A percentile compares a stretch with the other conserved stretches of the same genome.
phyloP scores from a whole-genome alignment of 768 basidiomycete genomes.

The Russula sp. region DNA sequence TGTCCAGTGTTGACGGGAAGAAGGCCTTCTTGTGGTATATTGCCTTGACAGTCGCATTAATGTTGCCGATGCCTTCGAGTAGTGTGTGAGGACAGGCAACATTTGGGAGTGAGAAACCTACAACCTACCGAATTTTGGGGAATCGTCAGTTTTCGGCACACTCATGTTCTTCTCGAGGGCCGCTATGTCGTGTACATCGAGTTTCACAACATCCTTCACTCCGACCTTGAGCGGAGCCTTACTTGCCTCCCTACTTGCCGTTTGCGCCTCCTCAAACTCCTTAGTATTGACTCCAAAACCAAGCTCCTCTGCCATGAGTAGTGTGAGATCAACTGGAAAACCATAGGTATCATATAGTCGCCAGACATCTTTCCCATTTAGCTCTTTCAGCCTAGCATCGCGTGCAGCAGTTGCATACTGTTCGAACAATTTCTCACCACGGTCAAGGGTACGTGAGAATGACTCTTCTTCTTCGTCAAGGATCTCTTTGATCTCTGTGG shows the following conservation, averaged over 20 bases:
- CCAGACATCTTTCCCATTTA: constrained; percentile 94
- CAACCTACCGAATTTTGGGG: constrained; percentile 82
- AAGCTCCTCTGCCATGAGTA: constrained; percentile 94
- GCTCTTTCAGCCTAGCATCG: constrained; percentile 51
- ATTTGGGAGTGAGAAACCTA: constrained; percentile 33
- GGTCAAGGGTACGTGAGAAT: constrained; percentile 93
- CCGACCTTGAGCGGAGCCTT: constrained; percentile 75
- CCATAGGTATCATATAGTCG: constrained; percentile 96
- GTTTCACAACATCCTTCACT: constrained; percentile 62
- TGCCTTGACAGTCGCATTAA: constrained; percentile 66
- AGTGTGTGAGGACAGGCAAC: background rate
- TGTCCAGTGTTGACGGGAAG: constrained; percentile 51
- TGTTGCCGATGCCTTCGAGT: constrained; percentile 65
- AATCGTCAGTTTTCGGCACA: constrained; percentile 91
- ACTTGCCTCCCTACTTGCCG: constrained; percentile 84
- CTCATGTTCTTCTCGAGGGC: constrained; percentile 66
- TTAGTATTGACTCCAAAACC: constrained; percentile 76
- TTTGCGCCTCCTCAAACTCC: constrained; percentile 86
- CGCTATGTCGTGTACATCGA: constrained; percentile 94
- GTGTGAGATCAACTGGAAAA: constrained; percentile 94
- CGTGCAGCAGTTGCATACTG: constrained; percentile 68
- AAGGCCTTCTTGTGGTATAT: constrained; percentile 82
- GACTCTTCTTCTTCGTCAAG: constrained; percentile 97
- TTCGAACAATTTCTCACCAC: constrained; percentile 94
- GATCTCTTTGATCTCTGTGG: constrained; percentile 85